A percentile compares a stretch with the other conserved stretches of the same genome.
phyloP scores from a whole-genome alignment of 2,329 filamentous ascomycete species.

The Aspergillus versicolor region DNA sequence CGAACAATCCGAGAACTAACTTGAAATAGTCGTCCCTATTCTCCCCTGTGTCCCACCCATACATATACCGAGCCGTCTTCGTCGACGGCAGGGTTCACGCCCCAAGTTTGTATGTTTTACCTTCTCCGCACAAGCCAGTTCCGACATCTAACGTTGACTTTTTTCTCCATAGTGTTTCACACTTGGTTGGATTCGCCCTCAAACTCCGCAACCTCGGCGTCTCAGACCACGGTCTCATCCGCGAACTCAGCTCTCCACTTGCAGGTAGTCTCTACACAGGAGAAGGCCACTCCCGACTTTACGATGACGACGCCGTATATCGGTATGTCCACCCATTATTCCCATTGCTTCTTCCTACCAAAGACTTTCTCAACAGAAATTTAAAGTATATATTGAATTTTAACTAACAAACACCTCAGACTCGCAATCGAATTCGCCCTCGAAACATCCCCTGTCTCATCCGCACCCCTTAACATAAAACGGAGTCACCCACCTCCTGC shows the following conservation, averaged over 20 bases:
- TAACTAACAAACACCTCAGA: constrained; percentile 31
- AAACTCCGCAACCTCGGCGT: constrained; percentile 93
- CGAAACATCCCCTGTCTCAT: constrained; percentile 62
- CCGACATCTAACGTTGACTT: constrained; percentile 5
- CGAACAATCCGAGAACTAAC: background rate
- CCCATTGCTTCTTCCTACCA: too few species aligned
- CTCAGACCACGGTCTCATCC: constrained; percentile 87
- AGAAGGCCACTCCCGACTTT: constrained; percentile 89
- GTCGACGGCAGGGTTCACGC: constrained; percentile 90
- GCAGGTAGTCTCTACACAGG: constrained; percentile 89
- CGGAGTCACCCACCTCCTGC: constrained; percentile 43
- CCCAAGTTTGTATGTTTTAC: constrained; percentile 71
- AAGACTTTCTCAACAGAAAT: background rate
- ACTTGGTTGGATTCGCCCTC: constrained; percentile 87
- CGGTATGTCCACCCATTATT: constrained; percentile 49
- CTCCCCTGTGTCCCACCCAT: constrained; percentile 80
- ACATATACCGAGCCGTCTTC: constrained; percentile 94
- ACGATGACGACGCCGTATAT: constrained; percentile 86
- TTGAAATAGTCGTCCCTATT: constrained; percentile 71
- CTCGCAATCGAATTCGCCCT: constrained; percentile 71
- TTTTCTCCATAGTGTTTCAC: constrained; percentile 61
- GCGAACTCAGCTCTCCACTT: constrained; percentile 82
- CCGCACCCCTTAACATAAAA: constrained; percentile 52
- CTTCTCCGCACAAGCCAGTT: background rate
- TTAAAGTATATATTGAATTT: background rate